Evolutionary conservation across 495 filamentous ascomycete species (phyloP).

Genomic region (Alectoria sarmentosa): DNA sequence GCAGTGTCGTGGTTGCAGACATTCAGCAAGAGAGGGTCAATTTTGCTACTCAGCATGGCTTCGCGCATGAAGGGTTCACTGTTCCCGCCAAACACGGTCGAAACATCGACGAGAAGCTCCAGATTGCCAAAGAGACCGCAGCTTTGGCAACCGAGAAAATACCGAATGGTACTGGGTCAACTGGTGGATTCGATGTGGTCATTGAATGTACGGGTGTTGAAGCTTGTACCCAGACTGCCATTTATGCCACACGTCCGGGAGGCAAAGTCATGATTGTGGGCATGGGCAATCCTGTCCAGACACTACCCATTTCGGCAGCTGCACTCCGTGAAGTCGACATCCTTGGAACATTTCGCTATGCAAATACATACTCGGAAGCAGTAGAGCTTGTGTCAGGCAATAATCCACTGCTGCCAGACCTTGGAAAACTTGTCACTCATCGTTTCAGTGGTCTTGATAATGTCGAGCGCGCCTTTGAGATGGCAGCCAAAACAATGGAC

Average conservation of each 20-base stretch:
- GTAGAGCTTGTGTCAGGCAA: conserved; percentile 58
- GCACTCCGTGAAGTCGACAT: conserved; percentile 87
- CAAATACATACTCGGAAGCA: conserved; percentile 69
- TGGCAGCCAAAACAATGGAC: conserved; percentile 77
- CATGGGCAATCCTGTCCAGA: conserved; percentile 90
- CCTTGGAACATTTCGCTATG: conserved; percentile 86
- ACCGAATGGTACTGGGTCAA: conserved; percentile 25
- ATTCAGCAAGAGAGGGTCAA: conserved; percentile 64
- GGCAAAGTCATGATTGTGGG: conserved; percentile 83
- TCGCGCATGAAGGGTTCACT: conserved; percentile 55
- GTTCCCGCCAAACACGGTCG: conserved; percentile 51
- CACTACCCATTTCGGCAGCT: conserved; percentile 74
- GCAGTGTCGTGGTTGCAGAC: conserved; percentile 66
- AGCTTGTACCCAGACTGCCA: conserved; percentile 74
- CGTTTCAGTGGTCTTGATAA: conserved; percentile 58
- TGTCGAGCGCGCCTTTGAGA: conserved; percentile 63
- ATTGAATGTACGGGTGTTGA: conserved; percentile 94
- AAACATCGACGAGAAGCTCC: conserved; percentile 47
- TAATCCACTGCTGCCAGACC: conserved; percentile 4
- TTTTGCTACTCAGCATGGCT: conserved; percentile 63
- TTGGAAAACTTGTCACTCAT: conserved; percentile 68
- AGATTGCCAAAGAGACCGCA: conserved; percentile 53
- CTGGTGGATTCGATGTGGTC: conserved; percentile 63
- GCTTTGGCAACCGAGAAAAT: conserved; percentile 35
- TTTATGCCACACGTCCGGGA: conserved; percentile 71